phyloP scores from a whole-genome alignment of 805 yeast genomes.

The Ogataea pini region DNA sequence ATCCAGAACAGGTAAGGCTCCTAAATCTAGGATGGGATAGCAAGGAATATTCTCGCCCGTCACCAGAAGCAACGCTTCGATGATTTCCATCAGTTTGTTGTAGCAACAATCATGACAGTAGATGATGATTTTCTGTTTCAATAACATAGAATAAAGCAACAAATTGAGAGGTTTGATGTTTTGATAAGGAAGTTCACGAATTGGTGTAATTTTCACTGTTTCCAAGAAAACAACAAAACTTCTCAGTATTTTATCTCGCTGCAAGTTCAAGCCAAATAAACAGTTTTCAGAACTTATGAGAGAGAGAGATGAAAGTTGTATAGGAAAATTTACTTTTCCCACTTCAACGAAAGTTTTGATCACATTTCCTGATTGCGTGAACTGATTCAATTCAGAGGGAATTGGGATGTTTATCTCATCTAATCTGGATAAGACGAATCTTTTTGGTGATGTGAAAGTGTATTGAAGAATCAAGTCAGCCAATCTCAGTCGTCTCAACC shows the following conservation, averaged over 20 bases:
- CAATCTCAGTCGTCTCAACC: conserved; percentile 26
- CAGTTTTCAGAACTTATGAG: conserved; percentile 27
- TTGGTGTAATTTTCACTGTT: conserved; percentile 7
- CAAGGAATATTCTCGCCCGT: conserved; percentile 30
- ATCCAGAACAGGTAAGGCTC: conserved; percentile 51
- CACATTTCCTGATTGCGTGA: conserved; percentile 22
- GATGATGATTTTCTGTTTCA: conserved; percentile 45
- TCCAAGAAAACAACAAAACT: conserved; percentile 18
- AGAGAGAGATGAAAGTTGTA: conserved; percentile 34
- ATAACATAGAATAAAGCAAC: conserved; percentile 47
- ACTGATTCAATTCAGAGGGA: conserved; percentile 8
- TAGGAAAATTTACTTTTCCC: conserved; percentile 28
- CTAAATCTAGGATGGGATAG: conserved; percentile 60
- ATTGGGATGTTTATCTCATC: conserved; percentile 19
- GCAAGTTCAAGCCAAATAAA: conserved; percentile 35
- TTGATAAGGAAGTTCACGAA: conserved; percentile 20
- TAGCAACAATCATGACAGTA: conserved; percentile 45
- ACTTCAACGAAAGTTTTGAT: conserved; percentile 26
- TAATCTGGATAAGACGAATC: conserved; percentile 27
- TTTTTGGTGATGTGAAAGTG: conserved; percentile 15
- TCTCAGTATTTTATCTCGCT: conserved; percentile 29
- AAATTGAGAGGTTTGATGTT: conserved; percentile 38
- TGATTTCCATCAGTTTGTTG: conserved; percentile 47
- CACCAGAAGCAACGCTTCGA: conserved; percentile 42
- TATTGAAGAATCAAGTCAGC: conserved; percentile 30